Conservation (phyloP, 78 protist genomes). For the Pelomyxa schiedti region DNA sequence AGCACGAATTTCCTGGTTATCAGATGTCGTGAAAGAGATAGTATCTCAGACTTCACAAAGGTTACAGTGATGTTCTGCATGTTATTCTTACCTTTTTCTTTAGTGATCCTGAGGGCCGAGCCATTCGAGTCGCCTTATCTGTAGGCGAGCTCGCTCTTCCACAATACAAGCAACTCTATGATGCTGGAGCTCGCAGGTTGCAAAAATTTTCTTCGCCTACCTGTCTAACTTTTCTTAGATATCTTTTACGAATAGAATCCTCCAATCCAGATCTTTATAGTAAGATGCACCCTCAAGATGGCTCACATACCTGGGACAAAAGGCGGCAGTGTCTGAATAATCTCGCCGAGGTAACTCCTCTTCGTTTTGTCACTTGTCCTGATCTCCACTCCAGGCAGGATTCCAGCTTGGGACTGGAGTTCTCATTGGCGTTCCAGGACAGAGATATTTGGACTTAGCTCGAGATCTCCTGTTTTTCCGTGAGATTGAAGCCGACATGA, state of each 20-base stretch:
- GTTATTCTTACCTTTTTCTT: too few species aligned
- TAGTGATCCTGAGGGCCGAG: too few species aligned
- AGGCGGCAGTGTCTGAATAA: background rate
- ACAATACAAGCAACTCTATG: background rate
- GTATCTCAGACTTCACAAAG: too few species aligned
- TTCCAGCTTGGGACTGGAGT: conserved; percentile 31
- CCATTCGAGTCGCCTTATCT: conserved; percentile 4
- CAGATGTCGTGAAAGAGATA: background rate
- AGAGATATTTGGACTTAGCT: conserved; percentile 14
- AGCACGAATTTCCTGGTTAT: background rate
- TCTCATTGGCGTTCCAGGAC: conserved; percentile 25
- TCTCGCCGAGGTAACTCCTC: too few species aligned
- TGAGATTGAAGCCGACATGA: conserved; percentile 18
- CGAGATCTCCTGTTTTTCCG: background rate
- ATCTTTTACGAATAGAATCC: conserved; percentile 20
- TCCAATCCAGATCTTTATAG: conserved; percentile 14
- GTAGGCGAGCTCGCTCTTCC: conserved; percentile 6
- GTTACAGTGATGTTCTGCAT: too few species aligned
- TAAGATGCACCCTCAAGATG: conserved; percentile 8
- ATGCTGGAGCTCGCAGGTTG: conserved; percentile 15
- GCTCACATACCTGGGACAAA: background rate
- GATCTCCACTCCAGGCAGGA: too few species aligned
- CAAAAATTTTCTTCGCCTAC: too few species aligned
- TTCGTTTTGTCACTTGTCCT: too few species aligned
- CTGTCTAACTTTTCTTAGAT: too few species aligned